phyloP scores from a whole-genome alignment of 2,329 filamentous ascomycete genomes.

The Fusarium setosum region DNA sequence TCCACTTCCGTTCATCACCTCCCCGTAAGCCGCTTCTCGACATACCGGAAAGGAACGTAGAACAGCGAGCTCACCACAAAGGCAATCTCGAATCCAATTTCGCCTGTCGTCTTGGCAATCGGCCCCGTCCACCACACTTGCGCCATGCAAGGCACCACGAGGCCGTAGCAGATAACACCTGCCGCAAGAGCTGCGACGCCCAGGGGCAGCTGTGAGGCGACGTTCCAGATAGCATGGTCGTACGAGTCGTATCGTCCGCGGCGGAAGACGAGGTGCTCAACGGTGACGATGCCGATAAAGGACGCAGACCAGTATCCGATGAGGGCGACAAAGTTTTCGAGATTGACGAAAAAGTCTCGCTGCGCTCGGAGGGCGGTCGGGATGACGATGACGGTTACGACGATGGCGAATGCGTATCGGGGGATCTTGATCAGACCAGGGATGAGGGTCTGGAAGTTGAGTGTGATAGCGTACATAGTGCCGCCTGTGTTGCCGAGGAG shows the following conservation, averaged over 20 bases:
- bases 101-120: constrained; percentile 68
- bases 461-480: constrained; percentile 70
- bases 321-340: constrained; percentile 67
- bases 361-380: constrained; percentile 67
- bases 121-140: constrained; percentile 72
- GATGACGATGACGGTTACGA: constrained; percentile 69
- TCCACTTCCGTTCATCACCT: constrained; percentile 20
- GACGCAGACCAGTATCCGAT: constrained; percentile 70
- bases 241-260: constrained; percentile 56
- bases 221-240: constrained; percentile 61
- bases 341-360: constrained; percentile 65
- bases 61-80: constrained; percentile 61
- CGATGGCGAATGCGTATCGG: constrained; percentile 66
- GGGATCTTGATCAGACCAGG: constrained; percentile 67
- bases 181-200: constrained; percentile 61
- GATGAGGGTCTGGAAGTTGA: constrained; percentile 73
- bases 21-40: constrained; percentile 53
- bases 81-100: constrained; percentile 74
- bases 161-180: constrained; percentile 57
- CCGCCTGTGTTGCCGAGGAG: constrained; percentile 69
- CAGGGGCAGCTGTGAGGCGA: constrained; percentile 55
- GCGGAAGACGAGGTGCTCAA: constrained; percentile 62
- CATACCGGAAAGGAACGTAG: constrained; percentile 59
- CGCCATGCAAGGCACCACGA: constrained; percentile 70
- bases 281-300: constrained; percentile 61